A percentile compares a stretch with the other conserved stretches of the same genome.
These are phyloP conservation scores for Scheffersomyces lignosus DNA, from an alignment of 805 yeast genomes.

Conservation along the genomic window DNA sequence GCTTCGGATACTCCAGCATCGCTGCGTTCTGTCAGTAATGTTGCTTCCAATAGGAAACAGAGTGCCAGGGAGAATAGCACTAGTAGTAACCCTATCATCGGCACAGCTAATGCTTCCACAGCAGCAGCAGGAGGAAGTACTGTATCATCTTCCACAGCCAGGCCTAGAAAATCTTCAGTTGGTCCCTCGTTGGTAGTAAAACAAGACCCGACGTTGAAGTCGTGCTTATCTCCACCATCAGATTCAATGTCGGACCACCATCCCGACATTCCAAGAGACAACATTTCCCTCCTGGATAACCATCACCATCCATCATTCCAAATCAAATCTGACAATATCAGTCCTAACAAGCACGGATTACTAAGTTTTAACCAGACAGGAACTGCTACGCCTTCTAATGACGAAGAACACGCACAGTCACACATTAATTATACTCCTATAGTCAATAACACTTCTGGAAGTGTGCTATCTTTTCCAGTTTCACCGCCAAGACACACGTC, in stretches of 20 bases:
- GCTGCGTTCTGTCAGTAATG: too few relatives aligned
- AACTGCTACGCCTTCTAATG: not conserved
- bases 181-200: conserved; percentile 2
- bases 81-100: not conserved
- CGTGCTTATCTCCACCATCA: conserved; percentile 3
- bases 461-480: not conserved
- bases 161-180: not conserved
- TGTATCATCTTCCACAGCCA: not conserved
- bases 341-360: conserved; percentile 6
- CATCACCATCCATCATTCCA: conserved; percentile 1
- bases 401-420: not conserved
- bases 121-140: not conserved
- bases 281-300: not conserved
- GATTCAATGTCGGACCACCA: not conserved
- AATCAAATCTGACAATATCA: conserved; percentile 1
- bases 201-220: conserved; percentile 4
- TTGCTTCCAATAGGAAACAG: too few relatives aligned
- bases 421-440: not conserved
- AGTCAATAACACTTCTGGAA: not conserved
- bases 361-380: not conserved
- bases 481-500: not conserved
- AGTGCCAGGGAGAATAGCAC: too few relatives aligned
- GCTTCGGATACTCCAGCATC: not conserved
- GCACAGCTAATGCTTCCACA: not conserved
- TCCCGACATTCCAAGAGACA: not conserved